Evolutionary conservation across 306 rosid species (phyloP).

Genomic region (Leucaena leucocephala): DNA sequence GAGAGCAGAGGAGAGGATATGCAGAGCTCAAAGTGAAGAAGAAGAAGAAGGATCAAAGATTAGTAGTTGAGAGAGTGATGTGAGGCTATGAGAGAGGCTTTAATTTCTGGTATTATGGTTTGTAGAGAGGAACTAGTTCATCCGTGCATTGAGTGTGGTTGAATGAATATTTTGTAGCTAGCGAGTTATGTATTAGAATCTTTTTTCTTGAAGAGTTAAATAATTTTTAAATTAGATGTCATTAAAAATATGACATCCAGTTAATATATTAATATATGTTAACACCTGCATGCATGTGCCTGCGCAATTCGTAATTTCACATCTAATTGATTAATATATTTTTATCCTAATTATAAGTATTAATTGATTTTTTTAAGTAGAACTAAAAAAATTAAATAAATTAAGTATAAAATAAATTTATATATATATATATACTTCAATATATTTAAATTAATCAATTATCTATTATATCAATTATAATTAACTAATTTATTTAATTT

Average conservation of each 20-base stretch:
- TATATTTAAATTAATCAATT: no score
- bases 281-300: no score
- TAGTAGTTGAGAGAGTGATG: neutral
- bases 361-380: no score
- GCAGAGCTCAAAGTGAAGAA: constrained; percentile 55
- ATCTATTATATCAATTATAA: no score
- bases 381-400: no score
- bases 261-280: neutral
- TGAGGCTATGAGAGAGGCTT: neutral
- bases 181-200: neutral
- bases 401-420: no score
- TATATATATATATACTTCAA: no score
- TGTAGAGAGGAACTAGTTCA: neutral
- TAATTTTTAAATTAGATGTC: neutral
- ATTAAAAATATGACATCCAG: neutral
- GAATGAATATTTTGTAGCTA: neutral
- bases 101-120: neutral
- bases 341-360: no score
- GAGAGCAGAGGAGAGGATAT: constrained; percentile 48
- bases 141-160: neutral
- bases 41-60: neutral
- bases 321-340: no score
- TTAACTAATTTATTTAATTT: no score
- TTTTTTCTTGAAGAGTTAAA: neutral
- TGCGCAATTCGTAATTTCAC: no score